These are phyloP conservation scores for Closterium sp. DNA, from an alignment of 139 green algal species.

Conservation along the genomic window DNA sequence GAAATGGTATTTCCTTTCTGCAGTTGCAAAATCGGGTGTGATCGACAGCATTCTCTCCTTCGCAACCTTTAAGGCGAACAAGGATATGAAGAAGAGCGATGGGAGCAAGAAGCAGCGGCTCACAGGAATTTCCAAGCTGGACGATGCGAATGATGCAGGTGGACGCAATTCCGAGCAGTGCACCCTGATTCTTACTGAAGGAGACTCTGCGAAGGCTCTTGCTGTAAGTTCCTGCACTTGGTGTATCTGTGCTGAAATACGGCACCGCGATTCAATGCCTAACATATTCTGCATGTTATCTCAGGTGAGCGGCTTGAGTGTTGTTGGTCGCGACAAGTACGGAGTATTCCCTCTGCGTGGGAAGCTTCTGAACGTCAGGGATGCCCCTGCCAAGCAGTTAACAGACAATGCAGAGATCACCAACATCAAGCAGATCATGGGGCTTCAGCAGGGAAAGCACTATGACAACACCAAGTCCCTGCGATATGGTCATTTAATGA, in stretches of 20 bases:
- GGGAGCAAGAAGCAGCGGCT: slow-evolving; percentile 79
- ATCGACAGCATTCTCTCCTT: slow-evolving; percentile 86
- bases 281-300: too few relatives aligned
- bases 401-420: slow-evolving; percentile 95
- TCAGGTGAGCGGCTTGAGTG: slow-evolving; percentile 79
- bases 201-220: slow-evolving; percentile 95
- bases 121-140: slow-evolving; percentile 92
- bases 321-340: slow-evolving; percentile 93
- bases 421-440: slow-evolving; percentile 99
- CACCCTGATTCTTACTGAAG: slow-evolving; percentile 99
- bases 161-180: slow-evolving; percentile 79
- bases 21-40: slow-evolving; percentile 67
- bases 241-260: too few relatives aligned
- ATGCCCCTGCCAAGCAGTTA: slow-evolving; percentile 85
- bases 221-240: slow-evolving; percentile 55
- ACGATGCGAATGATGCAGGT: slow-evolving; percentile 97
- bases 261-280: too few relatives aligned
- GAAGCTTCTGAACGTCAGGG: slow-evolving; percentile 98
- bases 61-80: slow-evolving; percentile 85
- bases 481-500: slow-evolving; percentile 99
- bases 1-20: background rate
- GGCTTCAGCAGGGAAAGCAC: slow-evolving; percentile 91
- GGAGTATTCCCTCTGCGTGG: slow-evolving; percentile 97
- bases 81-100: slow-evolving; percentile 96
- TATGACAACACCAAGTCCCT: slow-evolving; percentile 90